Conservation (phyloP, 2,329 filamentous ascomycete species). For the Pseudohalonectria lignicola region DNA sequence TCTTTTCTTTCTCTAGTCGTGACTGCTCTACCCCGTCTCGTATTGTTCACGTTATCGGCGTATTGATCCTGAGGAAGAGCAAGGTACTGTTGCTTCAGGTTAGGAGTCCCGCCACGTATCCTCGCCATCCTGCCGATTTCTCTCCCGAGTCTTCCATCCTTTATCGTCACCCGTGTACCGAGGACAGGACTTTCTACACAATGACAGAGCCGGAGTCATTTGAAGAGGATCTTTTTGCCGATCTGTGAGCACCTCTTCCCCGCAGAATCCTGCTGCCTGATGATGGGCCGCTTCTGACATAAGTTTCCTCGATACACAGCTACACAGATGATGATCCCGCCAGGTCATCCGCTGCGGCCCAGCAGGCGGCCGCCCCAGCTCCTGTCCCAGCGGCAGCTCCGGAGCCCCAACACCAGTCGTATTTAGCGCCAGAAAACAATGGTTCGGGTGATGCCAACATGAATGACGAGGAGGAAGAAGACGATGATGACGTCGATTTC, state of each 20-base stretch:
- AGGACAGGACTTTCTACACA: too few relatives aligned
- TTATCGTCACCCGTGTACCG: too few relatives aligned
- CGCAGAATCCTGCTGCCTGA: not conserved
- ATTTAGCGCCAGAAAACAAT: too few relatives aligned
- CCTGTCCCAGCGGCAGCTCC: slow-evolving; percentile 7
- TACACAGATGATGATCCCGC: slow-evolving; percentile 52
- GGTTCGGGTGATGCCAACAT: slow-evolving; percentile 16
- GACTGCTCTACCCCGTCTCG: too few relatives aligned
- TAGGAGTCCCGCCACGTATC: too few relatives aligned
- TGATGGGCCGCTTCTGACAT: slow-evolving; percentile 6
- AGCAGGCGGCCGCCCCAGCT: slow-evolving; percentile 6
- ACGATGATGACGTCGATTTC: slow-evolving; percentile 44
- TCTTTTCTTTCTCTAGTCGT: too few relatives aligned
- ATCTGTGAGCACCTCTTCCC: slow-evolving; percentile 53
- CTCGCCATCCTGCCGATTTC: too few relatives aligned
- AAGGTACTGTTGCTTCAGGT: too few relatives aligned
- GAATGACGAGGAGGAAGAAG: slow-evolving; percentile 25
- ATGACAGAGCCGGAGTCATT: slow-evolving; percentile 71
- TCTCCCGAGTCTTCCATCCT: too few relatives aligned
- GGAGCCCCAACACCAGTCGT: too few relatives aligned
- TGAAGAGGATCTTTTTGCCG: slow-evolving; percentile 84
- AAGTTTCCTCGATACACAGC: slow-evolving; percentile 21
- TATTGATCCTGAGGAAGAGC: too few relatives aligned
- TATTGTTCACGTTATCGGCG: too few relatives aligned
- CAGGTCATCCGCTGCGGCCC: slow-evolving; percentile 7